These are phyloP conservation scores for Didymella lethalis DNA, from an alignment of 2,329 filamentous ascomycete genomes.

Conservation along the genomic window DNA sequence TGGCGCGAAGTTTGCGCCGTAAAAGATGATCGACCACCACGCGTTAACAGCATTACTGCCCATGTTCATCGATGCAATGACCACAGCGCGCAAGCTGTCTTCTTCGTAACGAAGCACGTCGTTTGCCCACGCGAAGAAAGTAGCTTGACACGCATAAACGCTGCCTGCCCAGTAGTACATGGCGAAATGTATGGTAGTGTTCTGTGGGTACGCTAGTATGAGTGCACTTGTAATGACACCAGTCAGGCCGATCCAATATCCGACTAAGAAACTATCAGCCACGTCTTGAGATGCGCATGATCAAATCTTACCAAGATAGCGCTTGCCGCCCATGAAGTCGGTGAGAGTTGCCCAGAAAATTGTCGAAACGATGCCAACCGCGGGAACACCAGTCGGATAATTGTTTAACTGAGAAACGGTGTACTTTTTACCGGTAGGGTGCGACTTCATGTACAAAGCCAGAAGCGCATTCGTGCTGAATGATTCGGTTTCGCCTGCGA, in stretches of 20 bases:
- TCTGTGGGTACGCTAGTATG: conserved; percentile 63
- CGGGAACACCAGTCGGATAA: conserved; percentile 62
- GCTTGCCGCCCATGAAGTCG: conserved; percentile 68
- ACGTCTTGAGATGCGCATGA: too few species aligned
- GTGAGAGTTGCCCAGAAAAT: conserved; percentile 75
- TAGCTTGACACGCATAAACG: conserved; percentile 76
- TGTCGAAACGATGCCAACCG: conserved; percentile 63
- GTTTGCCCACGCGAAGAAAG: conserved; percentile 79
- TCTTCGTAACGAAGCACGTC: conserved; percentile 72
- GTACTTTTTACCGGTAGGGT: conserved; percentile 54
- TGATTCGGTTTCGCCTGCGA: conserved; percentile 75
- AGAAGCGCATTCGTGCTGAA: conserved; percentile 71
- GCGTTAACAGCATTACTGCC: conserved; percentile 73
- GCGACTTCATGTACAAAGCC: conserved; percentile 59
- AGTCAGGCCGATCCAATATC: conserved; percentile 69
- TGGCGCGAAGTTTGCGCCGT: conserved; percentile 71
- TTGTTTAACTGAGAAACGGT: conserved; percentile 61
- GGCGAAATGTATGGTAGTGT: conserved; percentile 65
- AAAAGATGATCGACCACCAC: conserved; percentile 78
- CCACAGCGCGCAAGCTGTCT: conserved; percentile 68
- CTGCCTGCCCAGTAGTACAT: conserved; percentile 75
- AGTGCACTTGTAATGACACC: conserved; percentile 69
- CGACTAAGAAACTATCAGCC: conserved; percentile 30
- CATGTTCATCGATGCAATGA: conserved; percentile 76
- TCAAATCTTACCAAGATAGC: conserved; percentile 61